Base-by-base conservation (phyloP, 306 rosid genomes). In the Cajanus cajan region DNA sequence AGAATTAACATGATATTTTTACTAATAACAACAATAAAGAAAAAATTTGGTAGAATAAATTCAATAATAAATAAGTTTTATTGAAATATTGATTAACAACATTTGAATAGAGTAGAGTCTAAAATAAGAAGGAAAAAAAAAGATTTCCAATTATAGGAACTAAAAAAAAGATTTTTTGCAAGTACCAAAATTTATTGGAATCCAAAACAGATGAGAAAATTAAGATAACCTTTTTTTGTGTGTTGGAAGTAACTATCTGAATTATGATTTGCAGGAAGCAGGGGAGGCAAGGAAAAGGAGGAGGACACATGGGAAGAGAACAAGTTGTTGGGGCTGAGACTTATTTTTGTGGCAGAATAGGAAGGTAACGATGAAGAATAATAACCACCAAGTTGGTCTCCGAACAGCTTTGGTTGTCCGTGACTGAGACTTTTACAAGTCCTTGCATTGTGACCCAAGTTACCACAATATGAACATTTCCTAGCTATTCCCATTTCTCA, bases 401-500 rank as follows among this genome's bases (percentile, higher is more conserved):
- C 98, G 7, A 93, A 93, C 31, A 93, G 94, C 86, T 84, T 85
- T 12, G 89, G 57, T 43, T 39, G 83, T 68, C 78, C 74, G 7
- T 47, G 36, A 75, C 80, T 79, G 33, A 37, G 3, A 75, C 58
- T 76, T 36, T 50, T 63, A 83, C 97, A 94, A 63, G 97, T 94
- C 48, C 98, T 90, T 48, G 98, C 90, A 86, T 94, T 94, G 79
- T 94, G 98, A 73, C 98, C 98, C 36, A 86, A 75, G 78, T 85
- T 89, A 73, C 96, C 96, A 90, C 98, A 94, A 79, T 88, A 96
- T 34, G 98, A 88, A 79, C 98, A 94, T 87, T 94, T 92, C 81
- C 97, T 89, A 3, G 90, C 91, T 91, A 92, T 90, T 80, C 86
- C 83, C 80, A 81, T 86, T 87, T 80, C 82, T 78, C 71, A 78